Base-by-base conservation (phyloP, 768 basidiomycete species). In the Amylocystis lapponica region DNA sequence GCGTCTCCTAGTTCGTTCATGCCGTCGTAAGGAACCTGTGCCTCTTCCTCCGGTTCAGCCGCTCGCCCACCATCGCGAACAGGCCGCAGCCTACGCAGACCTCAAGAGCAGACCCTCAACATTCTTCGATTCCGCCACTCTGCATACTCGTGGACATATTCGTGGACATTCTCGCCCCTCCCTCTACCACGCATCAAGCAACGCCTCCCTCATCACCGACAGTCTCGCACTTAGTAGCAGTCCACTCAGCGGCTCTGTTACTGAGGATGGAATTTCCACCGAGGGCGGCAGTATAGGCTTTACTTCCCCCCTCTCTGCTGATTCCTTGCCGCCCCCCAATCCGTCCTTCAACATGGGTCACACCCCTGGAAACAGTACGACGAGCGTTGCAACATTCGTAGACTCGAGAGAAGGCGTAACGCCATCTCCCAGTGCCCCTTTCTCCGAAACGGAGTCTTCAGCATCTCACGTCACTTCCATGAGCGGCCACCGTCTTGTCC, bases 21-120 rank as follows among this genome's bases (percentile, higher is more conserved):
- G 54, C 21, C 55, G 60, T 20, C 60, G 58, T 17, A 46, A 56
- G 14, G 53, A 57, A 21, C 56, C 68, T 1, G 64, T 57, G 0
- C 83, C 83, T 3, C 66, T 84, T 0, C 83, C 83, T 0, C 83
- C 79, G 12, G 68, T 77, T 10, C 83, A 83, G 49, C 75, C 78
- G 13, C 74, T 84, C 19, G 79, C 81, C 4, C 77, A 77, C 50
- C 74, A 77, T 41, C 72, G 82, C 12, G 72, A 76, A 49, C 71
- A 71, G 23, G 53, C 71, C n/a, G 62, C 70, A 8, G 66, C 70
- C 29, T 61, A 72, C 32, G 61, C 70, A 4, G 59, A 55, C 25
- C 50, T 46, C 40, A 58, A 52, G 36, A 39, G 45, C 12, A 49
- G 48, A 23, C 46, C 46, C 3, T 36, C 48, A 2, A 56, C 56